Evolutionary conservation across 2,329 filamentous ascomycete genomes (phyloP), one percentile per base, ranked within the genome.

Genomic region (Elsinoe ampelina): DNA sequence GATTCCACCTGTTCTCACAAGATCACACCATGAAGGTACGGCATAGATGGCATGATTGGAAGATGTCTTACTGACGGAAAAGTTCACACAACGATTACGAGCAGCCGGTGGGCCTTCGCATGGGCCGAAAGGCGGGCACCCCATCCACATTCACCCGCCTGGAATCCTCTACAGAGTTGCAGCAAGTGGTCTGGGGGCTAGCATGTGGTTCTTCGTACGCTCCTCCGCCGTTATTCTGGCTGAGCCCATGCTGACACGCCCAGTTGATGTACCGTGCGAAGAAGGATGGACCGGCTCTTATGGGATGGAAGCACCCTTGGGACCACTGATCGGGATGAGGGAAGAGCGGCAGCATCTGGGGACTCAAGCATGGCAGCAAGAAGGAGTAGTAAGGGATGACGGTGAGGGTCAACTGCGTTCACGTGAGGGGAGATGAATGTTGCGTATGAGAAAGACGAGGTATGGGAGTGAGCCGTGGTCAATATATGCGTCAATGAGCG

Each of bases 161-260:
- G 78, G 81, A 61, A 83, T 82, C 45, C 68, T 95, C 63, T 95
- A 97, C 78, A 83, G 89, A 70, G 86, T 92, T 72, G 81, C 85
- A 58, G 92, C 88, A 47, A 96, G 89, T 43, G 88, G 85, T 60
- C 79, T 98, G 61, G 88, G 90, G 64, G 93, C 93, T 57, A 88
- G 87, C 75, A 98, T 97, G 93, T 98, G 93, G 93, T 97, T 98
- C 76, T 98, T 93, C 73, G 91, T 97, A 82, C 69, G 86, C 77
- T 57, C 2, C 7, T 35, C n/a, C n/a, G 10, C 13, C 4, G 15
- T 19, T 26, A 8, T 22, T 30, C 20, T 35, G 39, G 39, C 30
- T 55, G n/a, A 34, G 5, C 15, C 52, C 50, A 17, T 19, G 20
- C 48, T 58, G 47, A 52, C 52, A 39, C 5, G 10, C 10, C 15